Evolutionary conservation across 2,329 filamentous ascomycete species (phyloP).

Genomic region (Xenosphaeropsis pyriputrescens): DNA sequence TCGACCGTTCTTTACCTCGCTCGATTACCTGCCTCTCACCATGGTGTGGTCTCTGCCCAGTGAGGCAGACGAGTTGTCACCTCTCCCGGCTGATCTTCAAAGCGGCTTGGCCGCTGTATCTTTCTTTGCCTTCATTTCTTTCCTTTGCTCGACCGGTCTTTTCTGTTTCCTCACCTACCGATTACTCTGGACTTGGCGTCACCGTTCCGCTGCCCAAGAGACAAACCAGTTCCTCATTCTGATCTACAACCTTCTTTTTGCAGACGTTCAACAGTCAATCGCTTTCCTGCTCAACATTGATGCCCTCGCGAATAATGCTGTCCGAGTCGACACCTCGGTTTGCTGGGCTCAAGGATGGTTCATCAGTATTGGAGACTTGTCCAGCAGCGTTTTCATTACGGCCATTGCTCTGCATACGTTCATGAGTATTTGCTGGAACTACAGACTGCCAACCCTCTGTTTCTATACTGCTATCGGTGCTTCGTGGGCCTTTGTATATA

Average conservation of each 20-base stretch:
- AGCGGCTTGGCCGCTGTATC: conserved; percentile 29
- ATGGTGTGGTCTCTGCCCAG: neutral
- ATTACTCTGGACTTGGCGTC: conserved; percentile 12
- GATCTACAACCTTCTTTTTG: conserved; percentile 54
- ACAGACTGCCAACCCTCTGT: conserved; percentile 29
- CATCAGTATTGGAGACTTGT: conserved; percentile 49
- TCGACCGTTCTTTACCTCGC: no score
- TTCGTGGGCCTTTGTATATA: conserved; percentile 45
- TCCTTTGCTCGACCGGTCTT: conserved; percentile 25
- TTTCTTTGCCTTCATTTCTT: conserved; percentile 28
- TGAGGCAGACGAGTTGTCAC: conserved; percentile 9
- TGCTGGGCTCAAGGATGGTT: conserved; percentile 57
- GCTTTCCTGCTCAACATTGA: conserved; percentile 48
- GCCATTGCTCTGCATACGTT: conserved; percentile 54
- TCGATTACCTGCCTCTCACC: no score
- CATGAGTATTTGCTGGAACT: conserved; percentile 40
- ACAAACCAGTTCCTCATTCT: conserved; percentile 56
- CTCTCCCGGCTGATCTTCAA: conserved; percentile 13
- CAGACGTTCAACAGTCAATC: conserved; percentile 50
- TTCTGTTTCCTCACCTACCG: conserved; percentile 25
- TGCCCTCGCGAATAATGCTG: conserved; percentile 37
- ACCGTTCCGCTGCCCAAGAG: neutral
- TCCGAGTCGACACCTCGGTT: conserved; percentile 34
- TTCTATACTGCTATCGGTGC: conserved; percentile 32
- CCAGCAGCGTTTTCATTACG: conserved; percentile 52